Conservation (phyloP, 2,329 filamentous ascomycete species). For the Aspergillus neoniger region DNA sequence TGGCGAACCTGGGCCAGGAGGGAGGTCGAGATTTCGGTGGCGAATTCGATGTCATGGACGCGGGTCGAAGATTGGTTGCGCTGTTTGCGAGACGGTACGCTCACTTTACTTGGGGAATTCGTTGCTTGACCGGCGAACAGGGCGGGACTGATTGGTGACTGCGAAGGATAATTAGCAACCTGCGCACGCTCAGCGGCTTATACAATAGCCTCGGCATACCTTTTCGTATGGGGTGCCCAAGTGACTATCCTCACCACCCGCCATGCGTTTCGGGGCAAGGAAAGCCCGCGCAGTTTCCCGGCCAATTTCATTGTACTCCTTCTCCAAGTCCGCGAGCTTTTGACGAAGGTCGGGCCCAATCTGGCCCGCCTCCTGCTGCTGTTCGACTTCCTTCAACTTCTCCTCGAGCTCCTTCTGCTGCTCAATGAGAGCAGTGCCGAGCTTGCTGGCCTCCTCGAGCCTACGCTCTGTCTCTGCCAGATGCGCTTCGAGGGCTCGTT, state of each 20-base stretch:
- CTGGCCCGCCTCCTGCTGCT: slow-evolving; percentile 72
- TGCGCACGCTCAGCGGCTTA: slow-evolving; percentile 4
- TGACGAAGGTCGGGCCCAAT: slow-evolving; percentile 79
- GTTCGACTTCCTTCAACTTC: slow-evolving; percentile 80
- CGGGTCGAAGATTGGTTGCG: slow-evolving; percentile 86
- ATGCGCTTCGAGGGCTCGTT: slow-evolving; percentile 85
- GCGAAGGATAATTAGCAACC: slow-evolving; percentile 16
- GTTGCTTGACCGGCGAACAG: slow-evolving; percentile 83
- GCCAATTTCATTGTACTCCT: slow-evolving; percentile 92
- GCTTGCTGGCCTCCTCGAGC: slow-evolving; percentile 84
- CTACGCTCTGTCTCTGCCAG: slow-evolving; percentile 88
- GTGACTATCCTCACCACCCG: slow-evolving; percentile 64
- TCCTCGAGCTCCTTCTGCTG: slow-evolving; percentile 83
- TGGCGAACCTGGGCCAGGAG: slow-evolving; percentile 92
- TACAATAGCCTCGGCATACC: slow-evolving; percentile 33
- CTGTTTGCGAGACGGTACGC: slow-evolving; percentile 81
- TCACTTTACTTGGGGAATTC: slow-evolving; percentile 85
- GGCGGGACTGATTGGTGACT: slow-evolving; percentile 71
- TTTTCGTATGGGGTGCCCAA: slow-evolving; percentile 52
- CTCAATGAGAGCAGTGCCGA: slow-evolving; percentile 83
- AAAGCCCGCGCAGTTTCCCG: slow-evolving; percentile 87
- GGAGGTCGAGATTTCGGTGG: slow-evolving; percentile 95
- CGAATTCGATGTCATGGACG: slow-evolving; percentile 95
- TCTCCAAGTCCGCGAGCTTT: slow-evolving; percentile 83
- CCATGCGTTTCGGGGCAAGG: slow-evolving; percentile 75